These are phyloP conservation scores for Pythium folliculosum DNA, from an alignment of 352 stramenopile species.

Conservation along the genomic window DNA sequence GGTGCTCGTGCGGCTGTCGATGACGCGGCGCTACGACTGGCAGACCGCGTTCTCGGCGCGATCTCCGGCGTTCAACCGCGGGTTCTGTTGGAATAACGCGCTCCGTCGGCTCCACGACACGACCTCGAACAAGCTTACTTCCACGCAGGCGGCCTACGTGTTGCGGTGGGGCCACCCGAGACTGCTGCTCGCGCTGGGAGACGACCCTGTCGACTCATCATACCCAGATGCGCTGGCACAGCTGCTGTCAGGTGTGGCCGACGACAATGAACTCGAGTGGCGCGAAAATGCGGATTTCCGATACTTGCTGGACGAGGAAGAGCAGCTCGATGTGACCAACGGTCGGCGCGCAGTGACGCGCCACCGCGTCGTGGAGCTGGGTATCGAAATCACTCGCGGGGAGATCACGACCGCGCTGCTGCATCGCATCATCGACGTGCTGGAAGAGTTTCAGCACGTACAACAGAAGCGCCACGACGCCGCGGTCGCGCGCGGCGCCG, in stretches of 20 bases:
- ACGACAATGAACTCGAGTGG: neutral
- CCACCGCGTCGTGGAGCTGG: neutral
- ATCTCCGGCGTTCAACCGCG: neutral
- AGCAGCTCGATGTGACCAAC: neutral
- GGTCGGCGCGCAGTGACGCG: neutral
- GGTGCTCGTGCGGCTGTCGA: constrained; percentile 2
- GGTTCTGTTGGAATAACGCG: neutral
- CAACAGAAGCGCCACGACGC: neutral
- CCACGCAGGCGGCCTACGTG: neutral
- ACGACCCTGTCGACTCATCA: neutral
- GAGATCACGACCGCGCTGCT: neutral
- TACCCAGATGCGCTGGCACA: neutral
- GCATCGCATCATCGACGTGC: neutral
- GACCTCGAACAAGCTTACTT: neutral
- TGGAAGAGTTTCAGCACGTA: neutral
- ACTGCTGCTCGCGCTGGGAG: neutral
- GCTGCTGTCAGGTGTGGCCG: neutral
- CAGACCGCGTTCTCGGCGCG: neutral
- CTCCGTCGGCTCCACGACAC: neutral
- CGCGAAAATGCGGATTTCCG: neutral
- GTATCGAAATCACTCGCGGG: neutral
- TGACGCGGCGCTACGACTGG: neutral
- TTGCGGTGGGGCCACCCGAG: constrained; percentile 2
- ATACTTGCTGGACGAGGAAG: neutral
- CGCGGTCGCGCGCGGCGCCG: neutral